Conservation (phyloP, 2,329 filamentous ascomycete species). For the Uncinocarpus reesii region DNA sequence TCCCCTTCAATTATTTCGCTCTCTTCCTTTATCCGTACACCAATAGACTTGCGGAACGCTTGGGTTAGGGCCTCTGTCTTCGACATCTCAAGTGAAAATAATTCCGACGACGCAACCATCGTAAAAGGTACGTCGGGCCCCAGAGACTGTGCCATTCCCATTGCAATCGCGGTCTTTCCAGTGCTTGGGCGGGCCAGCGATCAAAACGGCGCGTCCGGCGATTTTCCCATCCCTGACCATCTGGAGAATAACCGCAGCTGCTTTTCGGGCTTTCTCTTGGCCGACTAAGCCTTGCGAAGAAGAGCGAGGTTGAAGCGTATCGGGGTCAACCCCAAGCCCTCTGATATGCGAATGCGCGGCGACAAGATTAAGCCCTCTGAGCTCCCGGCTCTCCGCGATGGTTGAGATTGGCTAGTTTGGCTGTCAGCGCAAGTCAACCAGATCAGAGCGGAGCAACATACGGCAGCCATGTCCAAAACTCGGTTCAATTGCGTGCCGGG, state of each 20-base stretch:
- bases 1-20: constrained; percentile 99
- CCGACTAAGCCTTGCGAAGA: constrained; percentile 89
- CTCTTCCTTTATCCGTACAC: constrained; percentile 96
- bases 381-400: constrained; percentile 89
- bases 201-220: constrained; percentile 84
- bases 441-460: constrained; percentile 19
- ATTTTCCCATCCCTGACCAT: constrained; percentile 99
- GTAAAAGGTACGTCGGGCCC: constrained; percentile 94
- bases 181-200: constrained; percentile 93
- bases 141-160: constrained; percentile 96
- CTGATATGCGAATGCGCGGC: constrained; percentile 97
- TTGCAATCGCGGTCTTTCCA: constrained; percentile 95
- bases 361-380: constrained; percentile 92
- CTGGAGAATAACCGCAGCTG: constrained; percentile 88
- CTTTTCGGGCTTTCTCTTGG: constrained; percentile 92
- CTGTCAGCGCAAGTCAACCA: not conserved
- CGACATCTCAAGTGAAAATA: constrained; percentile 98
- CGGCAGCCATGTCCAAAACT: constrained; percentile 33
- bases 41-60: constrained; percentile 97
- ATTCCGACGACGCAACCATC: constrained; percentile 87
- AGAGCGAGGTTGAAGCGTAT: constrained; percentile 75
- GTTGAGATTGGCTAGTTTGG: constrained; percentile 55
- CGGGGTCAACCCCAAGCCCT: constrained; percentile 82
- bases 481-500: no score
- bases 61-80: constrained; percentile 97